Conservation (phyloP, 225 moss, liverwort and hornwort species). For the Polytrichum commune region DNA sequence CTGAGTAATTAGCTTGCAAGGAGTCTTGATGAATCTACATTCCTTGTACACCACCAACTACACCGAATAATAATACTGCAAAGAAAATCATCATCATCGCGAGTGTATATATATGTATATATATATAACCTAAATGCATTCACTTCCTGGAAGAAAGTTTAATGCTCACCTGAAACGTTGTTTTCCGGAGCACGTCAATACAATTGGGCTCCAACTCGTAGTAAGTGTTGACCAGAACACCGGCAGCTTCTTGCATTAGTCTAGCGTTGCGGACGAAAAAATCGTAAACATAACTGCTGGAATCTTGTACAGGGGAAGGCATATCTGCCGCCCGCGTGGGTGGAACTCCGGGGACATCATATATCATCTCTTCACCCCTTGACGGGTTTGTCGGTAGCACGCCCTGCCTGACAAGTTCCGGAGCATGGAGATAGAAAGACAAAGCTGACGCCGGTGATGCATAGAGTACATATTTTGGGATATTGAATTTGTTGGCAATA, state of each 20-base stretch:
- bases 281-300: background rate
- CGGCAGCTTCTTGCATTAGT: slow-evolving; percentile 40
- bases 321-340: slow-evolving; percentile 44
- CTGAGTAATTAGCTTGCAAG: too few species aligned
- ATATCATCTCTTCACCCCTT: slow-evolving; percentile 25
- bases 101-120: too few species aligned
- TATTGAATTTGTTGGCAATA: slow-evolving; percentile 46
- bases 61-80: too few species aligned
- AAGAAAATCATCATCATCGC: too few species aligned
- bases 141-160: too few species aligned
- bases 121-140: too few species aligned
- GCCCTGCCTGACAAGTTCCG: slow-evolving; percentile 41
- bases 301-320: slow-evolving; percentile 38
- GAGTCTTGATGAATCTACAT: too few species aligned
- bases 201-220: slow-evolving; percentile 38
- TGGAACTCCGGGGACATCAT: slow-evolving; percentile 49
- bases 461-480: slow-evolving; percentile 43
- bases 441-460: slow-evolving; percentile 26
- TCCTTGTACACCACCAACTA: too few species aligned
- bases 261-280: slow-evolving; percentile 28
- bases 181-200: slow-evolving; percentile 31
- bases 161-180: background rate
- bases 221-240: slow-evolving; percentile 39
- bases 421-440: slow-evolving; percentile 33
- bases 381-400: slow-evolving; percentile 23